phyloP scores from a whole-genome alignment of 768 basidiomycete species.

The Rubroboletus satanas region DNA sequence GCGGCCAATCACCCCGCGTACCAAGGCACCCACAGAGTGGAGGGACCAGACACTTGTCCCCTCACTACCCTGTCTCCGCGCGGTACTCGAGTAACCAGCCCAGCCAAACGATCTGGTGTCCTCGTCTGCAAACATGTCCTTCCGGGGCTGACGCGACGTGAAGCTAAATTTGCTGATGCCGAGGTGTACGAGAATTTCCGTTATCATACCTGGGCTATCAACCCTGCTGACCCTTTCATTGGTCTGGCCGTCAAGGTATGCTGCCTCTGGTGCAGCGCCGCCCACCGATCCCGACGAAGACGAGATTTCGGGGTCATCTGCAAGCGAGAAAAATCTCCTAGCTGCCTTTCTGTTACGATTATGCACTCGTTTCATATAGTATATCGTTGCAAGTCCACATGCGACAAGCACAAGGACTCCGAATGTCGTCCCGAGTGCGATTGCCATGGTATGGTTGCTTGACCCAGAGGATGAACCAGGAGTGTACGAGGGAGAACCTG shows the following conservation, averaged over 20 bases:
- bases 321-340: conserved; percentile 18
- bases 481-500: conserved; percentile 15
- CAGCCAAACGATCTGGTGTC: conserved; percentile 51
- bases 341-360: conserved; percentile 1
- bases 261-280: conserved; percentile 5
- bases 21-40: conserved; percentile 35
- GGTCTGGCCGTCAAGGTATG: neutral
- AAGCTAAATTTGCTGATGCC: conserved; percentile 18
- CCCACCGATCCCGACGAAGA: conserved; percentile 5
- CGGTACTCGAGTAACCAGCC: conserved; percentile 12
- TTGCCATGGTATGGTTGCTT: conserved; percentile 36
- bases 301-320: conserved; percentile 17
- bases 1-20: conserved; percentile 27
- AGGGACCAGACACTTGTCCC: conserved; percentile 53
- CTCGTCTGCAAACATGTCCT: conserved; percentile 78
- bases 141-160: conserved; percentile 33
- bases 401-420: conserved; percentile 55
- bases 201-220: conserved; percentile 5
- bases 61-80: conserved; percentile 37
- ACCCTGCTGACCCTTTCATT: neutral
- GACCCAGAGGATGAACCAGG: conserved; percentile 15
- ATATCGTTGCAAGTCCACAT: conserved; percentile 37
- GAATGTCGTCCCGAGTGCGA: conserved; percentile 61
- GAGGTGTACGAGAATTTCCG: conserved; percentile 20
- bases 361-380: conserved; percentile 40